phyloP scores from a whole-genome alignment of 352 stramenopile species.

The Globisporangium cederbergense region DNA sequence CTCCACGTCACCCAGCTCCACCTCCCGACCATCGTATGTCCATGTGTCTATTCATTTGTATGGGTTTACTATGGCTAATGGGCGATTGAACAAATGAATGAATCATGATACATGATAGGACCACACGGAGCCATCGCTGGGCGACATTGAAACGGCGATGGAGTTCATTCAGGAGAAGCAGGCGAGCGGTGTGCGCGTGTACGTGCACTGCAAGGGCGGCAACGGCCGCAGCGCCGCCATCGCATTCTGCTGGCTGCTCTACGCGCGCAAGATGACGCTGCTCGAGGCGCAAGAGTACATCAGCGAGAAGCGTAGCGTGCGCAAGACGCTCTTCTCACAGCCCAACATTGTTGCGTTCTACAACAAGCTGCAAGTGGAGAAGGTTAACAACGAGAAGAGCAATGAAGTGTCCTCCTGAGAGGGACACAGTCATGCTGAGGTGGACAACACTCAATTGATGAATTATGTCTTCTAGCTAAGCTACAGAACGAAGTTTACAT shows the following conservation, averaged over 20 bases:
- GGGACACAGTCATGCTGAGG: not conserved
- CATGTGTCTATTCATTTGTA: not conserved
- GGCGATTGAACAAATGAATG: not conserved
- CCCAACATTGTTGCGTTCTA: slow-evolving; percentile 83
- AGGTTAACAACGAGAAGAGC: not conserved
- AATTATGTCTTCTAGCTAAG: not conserved
- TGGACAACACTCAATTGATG: not conserved
- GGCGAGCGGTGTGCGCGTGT: slow-evolving; percentile 84
- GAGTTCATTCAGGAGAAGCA: slow-evolving; percentile 90
- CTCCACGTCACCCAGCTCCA: slow-evolving; percentile 88
- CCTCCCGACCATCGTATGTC: slow-evolving; percentile 87
- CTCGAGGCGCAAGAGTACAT: slow-evolving; percentile 87
- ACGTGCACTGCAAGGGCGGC: slow-evolving; percentile 96
- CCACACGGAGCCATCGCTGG: slow-evolving; percentile 76
- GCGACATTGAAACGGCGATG: slow-evolving; percentile 68
- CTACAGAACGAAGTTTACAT: not conserved
- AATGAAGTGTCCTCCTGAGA: not conserved
- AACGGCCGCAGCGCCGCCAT: slow-evolving; percentile 92
- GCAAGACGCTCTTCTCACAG: slow-evolving; percentile 87
- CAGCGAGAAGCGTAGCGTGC: slow-evolving; percentile 86
- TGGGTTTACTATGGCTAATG: not conserved
- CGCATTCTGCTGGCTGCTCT: slow-evolving; percentile 90
- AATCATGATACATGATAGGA: slow-evolving; percentile 35
- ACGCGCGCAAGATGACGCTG: slow-evolving; percentile 64
- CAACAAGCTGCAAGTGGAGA: slow-evolving; percentile 36